Evolutionary conservation across 1,284 basidiomycete genomes (phyloP).

Genomic region (Rhodotorula sp.): DNA sequence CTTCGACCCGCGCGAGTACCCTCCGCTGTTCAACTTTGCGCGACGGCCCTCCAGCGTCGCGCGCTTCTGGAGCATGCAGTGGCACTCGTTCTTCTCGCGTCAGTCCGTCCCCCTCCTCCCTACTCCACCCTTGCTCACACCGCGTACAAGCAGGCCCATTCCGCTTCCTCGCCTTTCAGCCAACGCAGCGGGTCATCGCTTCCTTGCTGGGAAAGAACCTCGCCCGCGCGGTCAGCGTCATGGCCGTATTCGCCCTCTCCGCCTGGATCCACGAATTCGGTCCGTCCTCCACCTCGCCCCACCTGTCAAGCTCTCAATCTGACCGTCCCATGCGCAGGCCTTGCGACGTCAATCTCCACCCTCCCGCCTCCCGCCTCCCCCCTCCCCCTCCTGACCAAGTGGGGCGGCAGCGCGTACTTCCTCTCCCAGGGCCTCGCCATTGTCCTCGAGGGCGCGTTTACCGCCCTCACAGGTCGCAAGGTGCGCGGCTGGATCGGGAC

Average conservation of each 20-base stretch:
- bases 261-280: constrained; percentile 39
- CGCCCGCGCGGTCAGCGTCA: constrained; percentile 14
- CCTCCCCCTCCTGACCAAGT: constrained; percentile 15
- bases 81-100: constrained; percentile 33
- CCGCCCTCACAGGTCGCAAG: constrained; percentile 12
- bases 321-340: constrained; percentile 2
- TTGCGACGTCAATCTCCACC: constrained; percentile 19
- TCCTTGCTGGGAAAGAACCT: constrained; percentile 13
- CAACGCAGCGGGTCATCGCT: constrained; percentile 1
- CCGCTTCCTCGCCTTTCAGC: constrained; percentile 33
- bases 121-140: background rate
- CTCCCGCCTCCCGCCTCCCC: constrained; percentile 1
- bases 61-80: constrained; percentile 29
- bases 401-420: constrained; percentile 40
- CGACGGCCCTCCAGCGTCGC: constrained; percentile 21
- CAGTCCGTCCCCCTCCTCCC: no score
- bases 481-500: constrained; percentile 32
- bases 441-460: constrained; percentile 36
- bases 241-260: constrained; percentile 33
- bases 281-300: background rate
- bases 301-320: background rate
- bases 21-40: constrained; percentile 26
- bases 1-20: constrained; percentile 36
- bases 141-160: constrained; percentile 14
- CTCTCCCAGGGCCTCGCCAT: constrained; percentile 41